Evolutionary conservation across 805 yeast genomes (phyloP).

Genomic region (Phaffomyces opuntiae): DNA sequence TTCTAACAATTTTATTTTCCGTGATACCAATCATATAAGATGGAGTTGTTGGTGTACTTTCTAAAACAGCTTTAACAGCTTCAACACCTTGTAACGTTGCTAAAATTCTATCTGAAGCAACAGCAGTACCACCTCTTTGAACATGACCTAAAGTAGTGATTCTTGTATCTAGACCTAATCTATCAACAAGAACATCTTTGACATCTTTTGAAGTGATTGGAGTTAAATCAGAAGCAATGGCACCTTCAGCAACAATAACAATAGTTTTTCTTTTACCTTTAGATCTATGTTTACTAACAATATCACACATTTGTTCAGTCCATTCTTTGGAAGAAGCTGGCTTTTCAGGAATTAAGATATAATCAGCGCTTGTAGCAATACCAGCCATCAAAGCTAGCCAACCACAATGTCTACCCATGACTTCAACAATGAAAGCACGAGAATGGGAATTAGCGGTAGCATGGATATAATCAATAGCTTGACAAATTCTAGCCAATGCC

Average conservation of each 20-base stretch:
- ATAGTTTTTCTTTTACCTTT: constrained; percentile 74
- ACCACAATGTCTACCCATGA: constrained; percentile 88
- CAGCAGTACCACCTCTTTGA: constrained; percentile 80
- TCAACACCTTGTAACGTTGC: constrained; percentile 81
- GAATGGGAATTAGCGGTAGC: constrained; percentile 82
- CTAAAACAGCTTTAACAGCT: constrained; percentile 70
- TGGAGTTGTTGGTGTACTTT: constrained; percentile 60
- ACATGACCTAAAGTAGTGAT: constrained; percentile 75
- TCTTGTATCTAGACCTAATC: constrained; percentile 69
- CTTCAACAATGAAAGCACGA: constrained; percentile 78
- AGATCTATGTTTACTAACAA: constrained; percentile 55
- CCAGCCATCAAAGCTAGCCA: constrained; percentile 84
- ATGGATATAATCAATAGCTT: constrained; percentile 73
- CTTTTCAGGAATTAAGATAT: constrained; percentile 71
- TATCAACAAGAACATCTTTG: constrained; percentile 53
- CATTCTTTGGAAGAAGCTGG: constrained; percentile 61
- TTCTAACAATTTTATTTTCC: constrained; percentile 63
- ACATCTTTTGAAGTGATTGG: constrained; percentile 65
- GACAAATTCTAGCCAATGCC: constrained; percentile 67
- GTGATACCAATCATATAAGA: constrained; percentile 73
- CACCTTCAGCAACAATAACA: constrained; percentile 82
- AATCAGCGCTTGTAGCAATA: constrained; percentile 73
- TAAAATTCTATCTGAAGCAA: constrained; percentile 62
- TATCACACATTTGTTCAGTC: constrained; percentile 60
- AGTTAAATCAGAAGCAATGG: constrained; percentile 59